Base-by-base conservation (phyloP, 2,329 filamentous ascomycete species). In the Fusarium sublunatum region DNA sequence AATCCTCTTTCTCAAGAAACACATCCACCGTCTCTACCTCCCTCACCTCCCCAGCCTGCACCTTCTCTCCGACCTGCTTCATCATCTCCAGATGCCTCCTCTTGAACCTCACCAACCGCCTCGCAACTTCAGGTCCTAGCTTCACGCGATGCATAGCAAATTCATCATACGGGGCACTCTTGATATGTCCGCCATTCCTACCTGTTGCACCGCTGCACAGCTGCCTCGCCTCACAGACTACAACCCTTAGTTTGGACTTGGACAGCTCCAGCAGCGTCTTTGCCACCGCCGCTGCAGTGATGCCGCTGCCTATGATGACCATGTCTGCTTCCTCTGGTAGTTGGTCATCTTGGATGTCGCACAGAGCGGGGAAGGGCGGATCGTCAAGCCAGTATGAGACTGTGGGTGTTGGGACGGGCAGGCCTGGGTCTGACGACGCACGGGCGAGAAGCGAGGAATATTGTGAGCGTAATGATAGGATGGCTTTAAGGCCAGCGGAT, bases 301-400 rank as follows among this genome's bases (percentile, higher is more conserved):
- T 85, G 2, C 84, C 85, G 32, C 82, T 85, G 22, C 84, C 83
- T 60, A 86, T 80, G 36, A 86, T 78, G 15, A 82, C 78, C 3
- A 84, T 70, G 53, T 86, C 83, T 6, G 77, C 78, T 7, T 73
- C 67, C 2, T 65, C 40, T 0, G 80, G 79, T 7, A 83, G 67
- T 8, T 60, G 19, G 2, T 59, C 55, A 3, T 70, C 59, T 29
- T 72, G 72, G 3, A 72, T 66, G 43, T 77, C 61, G 44, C 76
- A 74, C 10, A 83, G 73, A 19, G 77, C 72, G 5, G 79, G 78
- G 66, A 76, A 78, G 0, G 80, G 78, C 45, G 80, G 76, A 42
- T 78, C 64, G 11, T 76, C 69, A 26, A 79, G 75, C 82, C 81
- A 85, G 70, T 81, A 84, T 7, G 82, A 73, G 5, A 53, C 46